Percentiles rank a stretch among this genome's conserved stretches.
Evolutionary conservation across 148 eudicot genomes (phyloP).

Genomic region (Polygonum maritimum): DNA sequence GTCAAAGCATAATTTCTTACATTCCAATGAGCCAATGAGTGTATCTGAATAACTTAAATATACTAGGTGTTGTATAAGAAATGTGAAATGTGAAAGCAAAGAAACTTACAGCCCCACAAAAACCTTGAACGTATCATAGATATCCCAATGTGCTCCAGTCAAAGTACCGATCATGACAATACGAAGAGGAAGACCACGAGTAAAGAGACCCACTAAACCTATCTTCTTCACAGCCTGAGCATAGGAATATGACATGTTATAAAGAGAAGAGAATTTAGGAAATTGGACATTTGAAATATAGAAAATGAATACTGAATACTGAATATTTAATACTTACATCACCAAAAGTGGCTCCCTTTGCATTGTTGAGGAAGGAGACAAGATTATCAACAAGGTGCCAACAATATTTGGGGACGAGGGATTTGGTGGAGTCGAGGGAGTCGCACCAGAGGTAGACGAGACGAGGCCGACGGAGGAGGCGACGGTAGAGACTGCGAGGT

Average conservation of each 20-base stretch:
- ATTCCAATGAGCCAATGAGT: too few relatives aligned
- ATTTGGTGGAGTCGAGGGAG: too few relatives aligned
- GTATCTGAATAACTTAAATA: too few relatives aligned
- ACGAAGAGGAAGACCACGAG: conserved; percentile 8
- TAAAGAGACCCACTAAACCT: conserved; percentile 8
- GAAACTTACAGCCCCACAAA: conserved; percentile 10
- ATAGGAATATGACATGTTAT: not conserved
- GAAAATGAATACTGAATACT: not conserved
- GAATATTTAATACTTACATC: too few relatives aligned
- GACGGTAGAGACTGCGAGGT: too few relatives aligned
- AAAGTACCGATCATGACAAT: conserved; percentile 11
- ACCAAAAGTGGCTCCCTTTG: conserved; percentile 85
- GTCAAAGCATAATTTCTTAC: too few relatives aligned
- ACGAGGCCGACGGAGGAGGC: too few relatives aligned
- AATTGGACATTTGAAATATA: not conserved
- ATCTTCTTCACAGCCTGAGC: conserved; percentile 13
- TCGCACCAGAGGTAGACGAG: too few relatives aligned
- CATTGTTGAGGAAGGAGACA: conserved; percentile 91
- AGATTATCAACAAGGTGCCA: conserved; percentile 95
- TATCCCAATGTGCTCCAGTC: conserved; percentile 13
- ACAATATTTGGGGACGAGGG: too few relatives aligned
- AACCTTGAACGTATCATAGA: conserved; percentile 9
- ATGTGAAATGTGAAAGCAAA: not conserved
- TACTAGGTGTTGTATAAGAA: too few relatives aligned
- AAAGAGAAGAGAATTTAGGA: not conserved